A percentile compares a stretch with the other conserved stretches of the same genome.
Conservation (phyloP, 805 yeast genomes). For the Torulaspora quercuum region DNA sequence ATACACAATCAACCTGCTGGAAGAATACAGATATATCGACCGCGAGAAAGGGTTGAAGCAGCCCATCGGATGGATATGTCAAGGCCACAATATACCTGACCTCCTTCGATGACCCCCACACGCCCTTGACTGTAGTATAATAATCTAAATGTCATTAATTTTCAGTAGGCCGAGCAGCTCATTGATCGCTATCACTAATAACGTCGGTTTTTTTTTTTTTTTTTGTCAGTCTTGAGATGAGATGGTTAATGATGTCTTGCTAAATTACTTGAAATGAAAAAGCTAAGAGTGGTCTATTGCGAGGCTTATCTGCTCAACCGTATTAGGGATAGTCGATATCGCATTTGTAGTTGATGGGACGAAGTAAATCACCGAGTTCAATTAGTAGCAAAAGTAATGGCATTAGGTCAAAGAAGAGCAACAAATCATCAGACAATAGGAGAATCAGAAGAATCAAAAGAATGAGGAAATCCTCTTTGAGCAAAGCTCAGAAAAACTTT, state of each 20-base stretch:
- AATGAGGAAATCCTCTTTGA: conserved; percentile 36
- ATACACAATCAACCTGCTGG: conserved; percentile 45
- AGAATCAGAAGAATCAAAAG: conserved; percentile 16
- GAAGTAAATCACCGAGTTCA: conserved; percentile 11
- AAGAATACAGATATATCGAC: conserved; percentile 43
- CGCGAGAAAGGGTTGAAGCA: conserved; percentile 42
- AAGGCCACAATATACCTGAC: conserved; percentile 39
- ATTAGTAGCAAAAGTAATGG: conserved; percentile 4
- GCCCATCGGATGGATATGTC: conserved; percentile 46
- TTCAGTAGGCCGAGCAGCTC: too few relatives aligned
- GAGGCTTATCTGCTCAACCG: too few relatives aligned
- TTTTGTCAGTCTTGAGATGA: too few relatives aligned
- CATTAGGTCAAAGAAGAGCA: conserved; percentile 5
- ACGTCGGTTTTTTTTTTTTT: too few relatives aligned
- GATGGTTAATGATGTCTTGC: too few relatives aligned
- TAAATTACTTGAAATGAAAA: too few relatives aligned
- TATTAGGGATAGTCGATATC: too few relatives aligned
- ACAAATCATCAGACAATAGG: conserved; percentile 10
- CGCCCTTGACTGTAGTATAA: not conserved
- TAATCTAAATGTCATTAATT: not conserved
- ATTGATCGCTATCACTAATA: too few relatives aligned
- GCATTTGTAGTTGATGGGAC: conserved; percentile 8
- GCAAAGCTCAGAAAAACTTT: conserved; percentile 30
- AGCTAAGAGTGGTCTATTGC: too few relatives aligned
- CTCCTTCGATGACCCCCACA: conserved; percentile 13